Base-by-base conservation (phyloP, 495 filamentous ascomycete species). In the Tuber microsphaerosporum region DNA sequence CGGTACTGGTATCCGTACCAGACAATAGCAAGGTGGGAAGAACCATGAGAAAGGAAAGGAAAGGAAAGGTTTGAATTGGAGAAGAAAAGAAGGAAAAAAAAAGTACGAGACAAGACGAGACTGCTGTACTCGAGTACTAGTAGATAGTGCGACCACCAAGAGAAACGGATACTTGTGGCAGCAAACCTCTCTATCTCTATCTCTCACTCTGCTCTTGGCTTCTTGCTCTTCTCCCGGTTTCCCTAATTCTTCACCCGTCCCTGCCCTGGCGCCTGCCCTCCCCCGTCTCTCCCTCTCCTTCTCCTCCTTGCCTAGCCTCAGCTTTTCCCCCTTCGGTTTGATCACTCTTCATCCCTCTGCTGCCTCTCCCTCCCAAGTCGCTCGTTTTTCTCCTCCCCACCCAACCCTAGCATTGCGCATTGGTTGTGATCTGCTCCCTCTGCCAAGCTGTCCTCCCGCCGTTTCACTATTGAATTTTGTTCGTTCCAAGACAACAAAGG, bases 341-440 rank as follows among this genome's bases (percentile, higher is more conserved):
- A 37, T 37, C 34, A 37, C 34, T 61, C n/a, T 61, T 65, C 56
- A 65, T 8, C 56, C 26, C 56, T 75, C 72, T 37, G 61, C 31
- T 71, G 73, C 70, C 70, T 48, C 73, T 56, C 69, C 70, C 76
- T 31, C 72, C 72, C 74, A 79, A 75, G 77, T 79, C 77, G 70
- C 73, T 79, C 77, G 77, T 79, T 79, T 79, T 75, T 46, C 20
- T 31, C n/a, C 12, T 4, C 26, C 26, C 56, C 56, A 4, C n/a
- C 56, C 10, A 31, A 61, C 56, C n/a, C 56, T 26, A 5, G 56
- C 26, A 65, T 34, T 34, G 12, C 14, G 34, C 56, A 34, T 65
- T 65, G 56, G 26, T 34, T 2, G 56, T 34, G 56, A 34, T 65
- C 56, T 34, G 56, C 17, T 65, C 56, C 56, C 2, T 65, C 26